phyloP scores from a whole-genome alignment of 2,329 filamentous ascomycete species.

The Xylariales sp. region DNA sequence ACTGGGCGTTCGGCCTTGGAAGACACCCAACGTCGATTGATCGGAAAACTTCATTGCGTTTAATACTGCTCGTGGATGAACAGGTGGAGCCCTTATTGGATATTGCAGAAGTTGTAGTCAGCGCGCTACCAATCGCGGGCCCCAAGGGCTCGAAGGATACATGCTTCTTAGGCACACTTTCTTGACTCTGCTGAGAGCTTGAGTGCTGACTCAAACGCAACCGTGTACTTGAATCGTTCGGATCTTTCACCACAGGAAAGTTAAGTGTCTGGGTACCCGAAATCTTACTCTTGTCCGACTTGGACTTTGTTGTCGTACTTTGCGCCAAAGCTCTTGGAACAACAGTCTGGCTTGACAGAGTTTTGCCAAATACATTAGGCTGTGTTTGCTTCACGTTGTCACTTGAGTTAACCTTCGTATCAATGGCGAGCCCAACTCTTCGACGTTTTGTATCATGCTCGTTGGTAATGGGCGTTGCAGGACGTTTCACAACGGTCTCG shows the following conservation, averaged over 20 bases:
- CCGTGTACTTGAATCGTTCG: slow-evolving; percentile 58
- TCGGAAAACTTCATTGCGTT: slow-evolving; percentile 7
- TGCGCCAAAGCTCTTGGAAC: slow-evolving; percentile 18
- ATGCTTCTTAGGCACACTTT: slow-evolving; percentile 27
- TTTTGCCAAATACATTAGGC: slow-evolving; percentile 3
- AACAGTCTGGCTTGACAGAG: slow-evolving; percentile 4
- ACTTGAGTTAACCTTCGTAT: neutral
- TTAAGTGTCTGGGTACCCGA: slow-evolving; percentile 40
- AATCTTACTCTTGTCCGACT: slow-evolving; percentile 32
- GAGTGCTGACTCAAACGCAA: slow-evolving; percentile 64
- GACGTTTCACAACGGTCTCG: neutral
- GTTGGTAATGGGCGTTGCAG: neutral
- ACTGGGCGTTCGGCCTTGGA: slow-evolving; percentile 19
- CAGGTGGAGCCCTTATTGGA: slow-evolving; percentile 13
- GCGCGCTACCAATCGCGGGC: slow-evolving; percentile 9
- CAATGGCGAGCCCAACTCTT: slow-evolving; percentile 20
- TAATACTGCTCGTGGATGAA: slow-evolving; percentile 15
- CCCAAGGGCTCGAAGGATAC: slow-evolving; percentile 28
- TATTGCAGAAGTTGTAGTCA: slow-evolving; percentile 10
- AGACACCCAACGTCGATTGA: slow-evolving; percentile 19
- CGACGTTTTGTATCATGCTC: slow-evolving; percentile 22
- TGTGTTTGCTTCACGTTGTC: slow-evolving; percentile 1
- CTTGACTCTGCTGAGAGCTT: slow-evolving; percentile 45
- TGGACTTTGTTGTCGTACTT: slow-evolving; percentile 27
- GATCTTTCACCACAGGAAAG: slow-evolving; percentile 75